Evolutionary conservation across 805 yeast genomes (phyloP), one percentile per base, ranked within the genome.

Genomic region (Middelhovenomyces tepae): DNA sequence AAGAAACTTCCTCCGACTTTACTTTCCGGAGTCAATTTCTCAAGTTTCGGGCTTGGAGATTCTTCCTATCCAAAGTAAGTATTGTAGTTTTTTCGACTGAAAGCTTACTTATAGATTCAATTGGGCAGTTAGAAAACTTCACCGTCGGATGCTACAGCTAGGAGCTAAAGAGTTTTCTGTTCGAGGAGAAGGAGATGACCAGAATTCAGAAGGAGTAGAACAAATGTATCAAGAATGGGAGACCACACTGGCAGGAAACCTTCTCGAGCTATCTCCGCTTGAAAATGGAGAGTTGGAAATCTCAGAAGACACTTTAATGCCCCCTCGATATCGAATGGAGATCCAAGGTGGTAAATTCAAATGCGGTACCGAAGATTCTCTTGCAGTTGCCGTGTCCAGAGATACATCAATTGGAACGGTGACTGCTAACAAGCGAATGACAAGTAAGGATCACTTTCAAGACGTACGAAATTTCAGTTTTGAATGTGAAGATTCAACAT

Each of bases 41-140:
- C 89, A 2, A 69, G 85, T 2, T 80, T 91, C 50, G 99, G 98
- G 0, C 59, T 91, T 1, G 99, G 99, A 16, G 97, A 91, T 54
- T 78, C 94, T 1, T 78, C 94, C 1, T 91, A 91, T 53, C 83
- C 93, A 4, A 72, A n/a, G n/a, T n/a, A n/a, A n/a, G n/a, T n/a
- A n/a, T n/a, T n/a, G n/a, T n/a, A n/a, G n/a, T n/a, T n/a, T n/a
- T n/a, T n/a, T n/a, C n/a, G n/a, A n/a, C n/a, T n/a, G n/a, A n/a
- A n/a, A n/a, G n/a, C n/a, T n/a, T n/a, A n/a, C n/a, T n/a, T n/a
- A n/a, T n/a, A n/a, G 79, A 43, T 91, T 74, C 59, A 89, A 91
- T 57, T 77, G 76, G 65, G 95, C 95, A n/a, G 72, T 80, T 22
- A 71, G 78, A 40, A 87, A 89, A 49, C 56, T 91, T 11, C 94